Percentiles rank a stretch among this genome's conserved stretches.
These are phyloP conservation scores for Coemansia sp. DNA, from an alignment of 192 early-diverging fungal species.

Conservation along the genomic window DNA sequence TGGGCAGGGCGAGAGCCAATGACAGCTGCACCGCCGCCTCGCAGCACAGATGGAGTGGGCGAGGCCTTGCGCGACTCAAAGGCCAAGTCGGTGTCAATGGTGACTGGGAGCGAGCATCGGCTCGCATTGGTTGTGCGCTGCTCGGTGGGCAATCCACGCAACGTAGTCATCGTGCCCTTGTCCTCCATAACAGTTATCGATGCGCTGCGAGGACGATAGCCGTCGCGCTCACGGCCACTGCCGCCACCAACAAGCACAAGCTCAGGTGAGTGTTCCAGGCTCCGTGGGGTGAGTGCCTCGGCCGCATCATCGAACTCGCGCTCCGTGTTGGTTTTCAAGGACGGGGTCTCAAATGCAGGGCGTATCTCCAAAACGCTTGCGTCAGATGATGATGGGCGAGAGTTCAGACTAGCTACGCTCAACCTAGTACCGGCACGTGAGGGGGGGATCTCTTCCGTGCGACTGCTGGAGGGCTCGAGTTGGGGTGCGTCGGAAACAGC, in stretches of 20 bases:
- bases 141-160: slow-evolving; percentile 42
- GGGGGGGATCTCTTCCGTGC: background rate
- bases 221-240: slow-evolving; percentile 8
- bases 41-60: slow-evolving; percentile 30
- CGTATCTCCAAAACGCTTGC: slow-evolving; percentile 45
- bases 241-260: slow-evolving; percentile 44
- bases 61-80: slow-evolving; percentile 14
- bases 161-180: slow-evolving; percentile 47
- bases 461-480: background rate
- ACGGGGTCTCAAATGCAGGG: slow-evolving; percentile 40
- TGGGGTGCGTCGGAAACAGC: background rate
- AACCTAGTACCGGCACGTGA: slow-evolving; percentile 29
- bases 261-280: slow-evolving; percentile 21
- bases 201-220: slow-evolving; percentile 30
- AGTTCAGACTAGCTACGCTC: slow-evolving; percentile 29
- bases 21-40: slow-evolving; percentile 25
- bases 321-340: slow-evolving; percentile 12
- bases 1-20: background rate
- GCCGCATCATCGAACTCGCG: slow-evolving; percentile 8
- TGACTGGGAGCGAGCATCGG: slow-evolving; percentile 5
- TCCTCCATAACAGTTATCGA: slow-evolving; percentile 46
- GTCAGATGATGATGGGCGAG: slow-evolving; percentile 26
- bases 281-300: slow-evolving; percentile 24
- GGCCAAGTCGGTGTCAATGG: slow-evolving; percentile 5
- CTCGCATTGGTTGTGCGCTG: slow-evolving; percentile 11